Evolutionary conservation across 2,329 filamentous ascomycete species (phyloP).

Genomic region (Cladosporium sp.): DNA sequence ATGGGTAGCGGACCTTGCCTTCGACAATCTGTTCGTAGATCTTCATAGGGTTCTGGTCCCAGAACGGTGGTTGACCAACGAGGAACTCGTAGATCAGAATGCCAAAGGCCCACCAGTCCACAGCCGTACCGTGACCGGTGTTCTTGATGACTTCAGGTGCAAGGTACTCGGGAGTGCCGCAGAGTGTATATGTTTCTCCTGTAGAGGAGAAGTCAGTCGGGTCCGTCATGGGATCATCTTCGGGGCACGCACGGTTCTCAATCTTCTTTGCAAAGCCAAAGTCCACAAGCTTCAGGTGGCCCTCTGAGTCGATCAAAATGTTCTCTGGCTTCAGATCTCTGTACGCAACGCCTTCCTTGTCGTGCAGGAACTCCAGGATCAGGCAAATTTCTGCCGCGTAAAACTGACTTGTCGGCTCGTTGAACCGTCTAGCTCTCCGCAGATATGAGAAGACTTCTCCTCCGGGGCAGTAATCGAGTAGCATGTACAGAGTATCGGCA

Average conservation of each 20-base stretch:
- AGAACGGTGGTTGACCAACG: slow-evolving; percentile 82
- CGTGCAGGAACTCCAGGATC: slow-evolving; percentile 77
- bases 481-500: slow-evolving; percentile 75
- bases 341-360: slow-evolving; percentile 77
- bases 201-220: slow-evolving; percentile 21
- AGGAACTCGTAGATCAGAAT: slow-evolving; percentile 83
- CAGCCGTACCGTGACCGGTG: slow-evolving; percentile 70
- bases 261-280: slow-evolving; percentile 84
- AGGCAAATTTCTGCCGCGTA: slow-evolving; percentile 83
- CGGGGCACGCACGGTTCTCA: slow-evolving; percentile 50
- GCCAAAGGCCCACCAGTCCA: slow-evolving; percentile 86
- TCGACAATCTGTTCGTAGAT: slow-evolving; percentile 84
- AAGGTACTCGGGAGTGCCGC: slow-evolving; percentile 80
- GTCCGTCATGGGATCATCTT: slow-evolving; percentile 26
- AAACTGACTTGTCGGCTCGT: slow-evolving; percentile 75
- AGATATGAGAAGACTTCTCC: slow-evolving; percentile 85
- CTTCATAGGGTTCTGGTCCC: slow-evolving; percentile 82
- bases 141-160: slow-evolving; percentile 83
- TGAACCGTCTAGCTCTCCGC: slow-evolving; percentile 73
- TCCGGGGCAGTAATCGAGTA: slow-evolving; percentile 79
- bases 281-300: slow-evolving; percentile 80
- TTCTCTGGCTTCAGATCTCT: slow-evolving; percentile 83
- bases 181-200: slow-evolving; percentile 78
- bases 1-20: slow-evolving; percentile 73
- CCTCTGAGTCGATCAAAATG: slow-evolving; percentile 72